phyloP scores from a whole-genome alignment of 345 rosid species.

The Citrus unshiu region DNA sequence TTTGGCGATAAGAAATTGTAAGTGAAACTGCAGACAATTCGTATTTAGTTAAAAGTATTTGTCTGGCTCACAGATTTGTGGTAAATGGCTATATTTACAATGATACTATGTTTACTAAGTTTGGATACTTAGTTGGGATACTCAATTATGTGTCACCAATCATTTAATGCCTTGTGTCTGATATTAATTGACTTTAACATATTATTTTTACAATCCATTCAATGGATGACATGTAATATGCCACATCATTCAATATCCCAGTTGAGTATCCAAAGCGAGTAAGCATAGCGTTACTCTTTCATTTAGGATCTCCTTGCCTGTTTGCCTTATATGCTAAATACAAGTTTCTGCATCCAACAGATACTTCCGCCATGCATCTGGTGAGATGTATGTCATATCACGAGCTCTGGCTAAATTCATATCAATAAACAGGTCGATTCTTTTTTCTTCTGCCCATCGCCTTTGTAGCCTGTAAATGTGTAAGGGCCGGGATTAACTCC shows the following conservation, averaged over 20 bases:
- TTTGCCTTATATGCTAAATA: not conserved
- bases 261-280: too few species aligned
- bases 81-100: not conserved
- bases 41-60: not conserved
- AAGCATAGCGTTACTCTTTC: not conserved
- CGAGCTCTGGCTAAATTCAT: conserved; percentile 64
- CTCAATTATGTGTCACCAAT: too few species aligned
- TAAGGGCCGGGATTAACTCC: not conserved
- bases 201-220: too few species aligned
- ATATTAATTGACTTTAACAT: too few species aligned
- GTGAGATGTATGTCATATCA: conserved; percentile 72
- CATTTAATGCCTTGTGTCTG: too few species aligned
- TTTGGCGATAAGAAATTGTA: conserved; percentile 80
- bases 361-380: conserved; percentile 76
- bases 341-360: conserved; percentile 29
- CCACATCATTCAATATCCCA: too few species aligned
- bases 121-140: too few species aligned
- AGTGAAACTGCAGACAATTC: conserved; percentile 20
- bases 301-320: not conserved
- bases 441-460: not conserved
- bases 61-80: not conserved
- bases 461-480: not conserved
- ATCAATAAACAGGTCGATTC: conserved; percentile 59
- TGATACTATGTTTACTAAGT: too few species aligned
- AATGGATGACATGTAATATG: too few species aligned